A percentile compares a stretch with the other conserved stretches of the same genome.
These are phyloP conservation scores for Candida multigemmis DNA, from an alignment of 805 yeast genomes.

Conservation along the genomic window DNA sequence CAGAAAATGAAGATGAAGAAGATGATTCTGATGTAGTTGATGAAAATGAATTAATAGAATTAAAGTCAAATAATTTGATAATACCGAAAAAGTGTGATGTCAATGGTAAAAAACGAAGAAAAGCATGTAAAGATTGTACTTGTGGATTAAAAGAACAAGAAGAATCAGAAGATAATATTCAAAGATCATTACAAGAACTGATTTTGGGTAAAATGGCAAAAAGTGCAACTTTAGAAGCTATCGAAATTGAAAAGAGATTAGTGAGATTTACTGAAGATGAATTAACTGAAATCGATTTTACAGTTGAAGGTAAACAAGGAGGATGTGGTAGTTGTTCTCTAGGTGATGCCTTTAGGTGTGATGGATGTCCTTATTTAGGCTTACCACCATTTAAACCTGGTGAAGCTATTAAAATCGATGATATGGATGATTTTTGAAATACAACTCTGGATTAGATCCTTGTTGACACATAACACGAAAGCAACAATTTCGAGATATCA, in stretches of 20 bases:
- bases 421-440: no score
- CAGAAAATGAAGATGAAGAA: constrained; percentile 41
- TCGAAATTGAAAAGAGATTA: constrained; percentile 42
- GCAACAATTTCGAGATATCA: no score
- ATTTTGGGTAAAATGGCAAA: constrained; percentile 39
- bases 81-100: constrained; percentile 54
- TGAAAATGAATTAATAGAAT: constrained; percentile 31
- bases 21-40: constrained; percentile 28
- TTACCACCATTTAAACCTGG: constrained; percentile 98
- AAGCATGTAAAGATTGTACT: constrained; percentile 96
- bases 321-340: constrained; percentile 96
- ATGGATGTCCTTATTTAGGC: constrained; percentile 96
- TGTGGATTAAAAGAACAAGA: constrained; percentile 93
- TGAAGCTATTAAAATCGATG: constrained; percentile 69
- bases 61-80: constrained; percentile 28
- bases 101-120: constrained; percentile 59
- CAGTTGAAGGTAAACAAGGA: constrained; percentile 94
- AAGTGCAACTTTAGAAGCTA: constrained; percentile 45
- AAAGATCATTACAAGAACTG: constrained; percentile 34
- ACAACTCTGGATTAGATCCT: no score
- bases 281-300: constrained; percentile 85
- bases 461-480: no score
- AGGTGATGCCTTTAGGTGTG: constrained; percentile 98
- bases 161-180: constrained; percentile 47
- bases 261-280: constrained; percentile 58